phyloP scores from a whole-genome alignment of 1,139 yeast species.

The Nakaseomyces kungkrabaensis region DNA sequence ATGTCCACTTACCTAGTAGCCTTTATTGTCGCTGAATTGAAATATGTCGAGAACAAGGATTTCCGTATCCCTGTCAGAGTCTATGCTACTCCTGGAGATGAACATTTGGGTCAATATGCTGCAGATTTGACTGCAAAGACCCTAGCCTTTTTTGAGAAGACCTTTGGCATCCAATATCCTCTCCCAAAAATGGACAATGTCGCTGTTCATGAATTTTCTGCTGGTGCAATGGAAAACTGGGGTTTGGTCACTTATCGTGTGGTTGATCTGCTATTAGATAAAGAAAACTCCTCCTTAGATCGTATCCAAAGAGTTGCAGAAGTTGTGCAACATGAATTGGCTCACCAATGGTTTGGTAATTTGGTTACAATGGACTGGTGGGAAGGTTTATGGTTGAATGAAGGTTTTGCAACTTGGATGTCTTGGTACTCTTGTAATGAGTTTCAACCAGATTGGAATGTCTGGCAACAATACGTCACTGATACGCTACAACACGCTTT shows the following conservation, averaged over 20 bases:
- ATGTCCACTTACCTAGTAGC: constrained; percentile 80
- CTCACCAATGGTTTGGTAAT: constrained; percentile 92
- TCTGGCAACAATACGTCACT: constrained; percentile 64
- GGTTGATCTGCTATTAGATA: constrained; percentile 62
- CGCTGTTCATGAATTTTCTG: constrained; percentile 73
- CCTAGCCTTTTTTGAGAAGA: constrained; percentile 59
- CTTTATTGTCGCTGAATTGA: constrained; percentile 72
- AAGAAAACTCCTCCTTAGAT: constrained; percentile 52
- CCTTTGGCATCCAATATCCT: constrained; percentile 67
- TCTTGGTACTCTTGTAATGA: constrained; percentile 71
- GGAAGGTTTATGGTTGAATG: constrained; percentile 89
- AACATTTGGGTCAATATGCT: constrained; percentile 56
- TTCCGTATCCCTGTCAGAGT: constrained; percentile 74
- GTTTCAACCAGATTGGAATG: constrained; percentile 79
- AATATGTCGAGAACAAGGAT: constrained; percentile 54
- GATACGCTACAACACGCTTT: constrained; percentile 64
- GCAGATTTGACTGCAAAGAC: constrained; percentile 68
- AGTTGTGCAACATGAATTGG: constrained; percentile 82
- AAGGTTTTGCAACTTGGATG: constrained; percentile 90
- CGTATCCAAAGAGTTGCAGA: constrained; percentile 75
- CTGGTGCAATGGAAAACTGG: constrained; percentile 93
- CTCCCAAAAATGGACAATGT: constrained; percentile 76
- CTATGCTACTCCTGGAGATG: constrained; percentile 68
- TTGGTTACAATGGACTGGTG: constrained; percentile 92
- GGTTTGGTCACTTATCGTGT: constrained; percentile 78